Conservation (phyloP, 352 stramenopile species). For the Phytophthora ohioensis region DNA sequence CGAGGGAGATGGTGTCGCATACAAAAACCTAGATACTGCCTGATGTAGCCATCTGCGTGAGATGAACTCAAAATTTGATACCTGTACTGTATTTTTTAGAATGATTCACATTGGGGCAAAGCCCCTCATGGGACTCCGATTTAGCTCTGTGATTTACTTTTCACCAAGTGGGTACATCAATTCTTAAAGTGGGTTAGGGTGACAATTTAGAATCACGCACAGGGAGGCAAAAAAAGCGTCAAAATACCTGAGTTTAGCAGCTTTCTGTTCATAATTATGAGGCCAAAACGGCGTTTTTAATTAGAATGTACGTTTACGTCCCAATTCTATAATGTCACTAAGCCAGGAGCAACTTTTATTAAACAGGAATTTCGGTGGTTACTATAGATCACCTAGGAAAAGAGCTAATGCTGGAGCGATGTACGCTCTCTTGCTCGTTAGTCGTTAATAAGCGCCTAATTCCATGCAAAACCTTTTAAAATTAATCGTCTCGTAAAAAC, state of each 20-base stretch:
- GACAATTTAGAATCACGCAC: conserved; percentile 1
- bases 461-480: no score
- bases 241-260: background rate
- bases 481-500: no score
- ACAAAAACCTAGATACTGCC: background rate
- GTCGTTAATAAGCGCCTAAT: no score
- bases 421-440: background rate
- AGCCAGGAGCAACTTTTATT: background rate
- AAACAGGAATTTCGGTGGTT: background rate
- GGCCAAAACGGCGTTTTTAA: no score
- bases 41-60: conserved; percentile 14
- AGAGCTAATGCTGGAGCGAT: background rate
- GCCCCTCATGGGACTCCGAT: background rate
- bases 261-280: no score
- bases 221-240: background rate
- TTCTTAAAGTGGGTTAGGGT: conserved; percentile 5
- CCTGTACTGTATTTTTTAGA: no score
- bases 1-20: background rate
- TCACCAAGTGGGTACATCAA: conserved; percentile 11
- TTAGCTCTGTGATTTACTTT: conserved; percentile 1
- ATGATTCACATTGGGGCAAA: background rate
- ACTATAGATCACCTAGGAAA: background rate
- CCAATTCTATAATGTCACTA: no score
- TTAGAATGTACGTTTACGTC: no score
- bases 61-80: no score